These are phyloP conservation scores for Centaurea solstitialis DNA, from an alignment of 129 eudicot species.

Conservation along the genomic window DNA sequence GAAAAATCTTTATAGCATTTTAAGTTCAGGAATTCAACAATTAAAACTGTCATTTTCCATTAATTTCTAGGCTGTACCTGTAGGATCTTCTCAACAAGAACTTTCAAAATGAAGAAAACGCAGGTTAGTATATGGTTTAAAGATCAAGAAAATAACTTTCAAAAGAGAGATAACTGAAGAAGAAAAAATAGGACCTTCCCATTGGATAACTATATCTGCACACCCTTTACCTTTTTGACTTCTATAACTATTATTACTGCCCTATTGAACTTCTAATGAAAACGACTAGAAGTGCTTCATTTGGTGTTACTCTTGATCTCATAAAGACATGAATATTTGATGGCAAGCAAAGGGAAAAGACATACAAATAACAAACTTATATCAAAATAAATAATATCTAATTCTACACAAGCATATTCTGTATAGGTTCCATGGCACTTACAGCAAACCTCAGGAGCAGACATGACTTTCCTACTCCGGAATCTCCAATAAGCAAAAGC, in stretches of 20 bases:
- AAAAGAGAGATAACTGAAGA: background rate
- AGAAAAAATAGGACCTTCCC: background rate
- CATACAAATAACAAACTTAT: background rate
- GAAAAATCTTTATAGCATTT: background rate
- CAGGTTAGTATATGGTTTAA: background rate
- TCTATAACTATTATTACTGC: background rate
- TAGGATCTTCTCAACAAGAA: background rate
- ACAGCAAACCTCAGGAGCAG: constrained; percentile 51
- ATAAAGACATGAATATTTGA: background rate
- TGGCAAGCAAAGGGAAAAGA: background rate
- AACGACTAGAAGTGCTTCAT: background rate
- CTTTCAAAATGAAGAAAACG: background rate
- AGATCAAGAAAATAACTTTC: background rate
- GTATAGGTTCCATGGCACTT: constrained; percentile 24
- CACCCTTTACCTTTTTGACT: background rate
- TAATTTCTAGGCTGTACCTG: background rate
- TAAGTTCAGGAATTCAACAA: background rate
- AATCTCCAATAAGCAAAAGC: constrained; percentile 52
- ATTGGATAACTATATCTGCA: background rate
- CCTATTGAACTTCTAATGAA: background rate
- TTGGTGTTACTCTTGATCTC: background rate
- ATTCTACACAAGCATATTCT: background rate
- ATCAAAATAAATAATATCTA: background rate
- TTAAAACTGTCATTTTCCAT: no score
- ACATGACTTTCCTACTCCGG: constrained; percentile 53